Evolutionary conservation across 257 asterid species (phyloP), one percentile per base, ranked within the genome.

Genomic region (Schizonepeta tenuifolia): DNA sequence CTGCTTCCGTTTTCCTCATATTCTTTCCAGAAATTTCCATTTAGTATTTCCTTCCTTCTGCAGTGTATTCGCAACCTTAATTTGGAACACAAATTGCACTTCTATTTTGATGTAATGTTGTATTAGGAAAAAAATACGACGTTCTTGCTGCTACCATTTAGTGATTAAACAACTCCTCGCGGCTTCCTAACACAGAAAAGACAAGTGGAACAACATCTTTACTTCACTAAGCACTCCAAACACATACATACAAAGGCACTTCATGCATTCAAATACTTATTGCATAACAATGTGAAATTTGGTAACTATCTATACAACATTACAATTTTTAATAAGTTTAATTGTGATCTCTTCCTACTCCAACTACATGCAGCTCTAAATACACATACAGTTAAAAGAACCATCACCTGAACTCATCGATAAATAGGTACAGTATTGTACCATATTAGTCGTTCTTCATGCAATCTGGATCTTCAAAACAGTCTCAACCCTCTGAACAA

Each of bases 11-110:
- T 6, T 40, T 40, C 2, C 14, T 15, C 36, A 40, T 51, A 43
- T 69, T 53, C 5, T 67, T 61, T 12, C 1, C 5, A 8, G 18
- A 17, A 21, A 18, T 18, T 54, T 8, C 33, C 60, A 12, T 22
- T 12, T 24, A 3, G 17, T 11, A 55, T 55, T 55, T 55, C 35
- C 38, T 24, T 24, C n/a, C 38, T 24, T 24, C 35, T 4, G 9
- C 9, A 22, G 7, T 65, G 31, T 22, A 55, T 40, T 12, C 62
- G 73, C 47, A 82, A 71, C 22, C 65, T 54, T 47, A 15, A 22
- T 28, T 72, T 65, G 53, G 38, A 10, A 40, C 59, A 11, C 11
- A 28, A 17, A n/a, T 54, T 54, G 15, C 62, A 55, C 4, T 55
- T 24, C 18, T 22, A 55, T 24, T 55, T 3, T 11, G 9, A 55